phyloP scores from a whole-genome alignment of 257 asterid species.

The Solanum raphanifolium region DNA sequence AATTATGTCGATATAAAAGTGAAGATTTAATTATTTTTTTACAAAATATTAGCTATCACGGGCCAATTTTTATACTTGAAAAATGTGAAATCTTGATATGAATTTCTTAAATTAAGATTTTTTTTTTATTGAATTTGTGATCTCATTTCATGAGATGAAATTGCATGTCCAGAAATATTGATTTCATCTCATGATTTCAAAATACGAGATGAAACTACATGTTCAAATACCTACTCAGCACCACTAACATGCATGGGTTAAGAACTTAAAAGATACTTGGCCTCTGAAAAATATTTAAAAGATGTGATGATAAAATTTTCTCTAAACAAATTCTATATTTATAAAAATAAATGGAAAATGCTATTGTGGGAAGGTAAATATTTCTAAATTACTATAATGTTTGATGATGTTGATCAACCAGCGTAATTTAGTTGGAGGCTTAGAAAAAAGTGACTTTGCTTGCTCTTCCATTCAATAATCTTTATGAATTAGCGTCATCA shows the following conservation, averaged over 20 bases:
- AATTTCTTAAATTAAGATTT: too few relatives aligned
- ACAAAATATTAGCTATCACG: too few relatives aligned
- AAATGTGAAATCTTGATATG: too few relatives aligned
- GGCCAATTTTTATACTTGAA: too few relatives aligned
- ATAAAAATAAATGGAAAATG: background rate
- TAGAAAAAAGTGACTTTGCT: background rate
- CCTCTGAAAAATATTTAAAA: background rate
- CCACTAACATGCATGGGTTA: background rate
- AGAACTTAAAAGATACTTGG: background rate
- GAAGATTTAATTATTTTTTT: too few relatives aligned
- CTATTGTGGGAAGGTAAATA: background rate
- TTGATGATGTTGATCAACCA: background rate
- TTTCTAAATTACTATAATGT: background rate
- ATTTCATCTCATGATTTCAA: too few relatives aligned
- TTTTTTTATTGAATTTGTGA: too few relatives aligned
- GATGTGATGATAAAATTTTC: background rate
- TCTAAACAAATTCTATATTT: background rate
- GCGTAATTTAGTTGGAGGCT: background rate
- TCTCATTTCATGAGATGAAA: too few relatives aligned
- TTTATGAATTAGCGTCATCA: background rate
- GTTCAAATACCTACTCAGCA: too few relatives aligned
- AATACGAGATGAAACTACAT: too few relatives aligned
- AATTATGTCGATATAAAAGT: too few relatives aligned
- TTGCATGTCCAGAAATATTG: too few relatives aligned
- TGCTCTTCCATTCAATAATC: background rate